Evolutionary conservation across 352 stramenopile species (phyloP).

Genomic region (Phytophthora ohioensis): DNA sequence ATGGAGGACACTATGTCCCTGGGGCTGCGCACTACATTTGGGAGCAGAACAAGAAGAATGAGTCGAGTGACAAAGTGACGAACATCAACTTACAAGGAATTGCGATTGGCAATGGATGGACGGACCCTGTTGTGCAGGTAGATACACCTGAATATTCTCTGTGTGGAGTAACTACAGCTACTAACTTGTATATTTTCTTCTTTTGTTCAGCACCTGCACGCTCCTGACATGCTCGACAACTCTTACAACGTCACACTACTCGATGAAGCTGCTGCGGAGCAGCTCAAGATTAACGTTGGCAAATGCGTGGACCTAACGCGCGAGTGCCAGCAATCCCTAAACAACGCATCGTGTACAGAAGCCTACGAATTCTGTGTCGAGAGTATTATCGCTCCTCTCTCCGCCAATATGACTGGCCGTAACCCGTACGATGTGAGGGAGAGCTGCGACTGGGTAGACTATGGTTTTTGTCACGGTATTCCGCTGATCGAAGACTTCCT

Average conservation of each 20-base stretch:
- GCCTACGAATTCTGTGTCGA: constrained; percentile 41
- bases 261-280: constrained; percentile 28
- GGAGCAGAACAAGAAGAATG: constrained; percentile 37
- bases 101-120: constrained; percentile 31
- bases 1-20: neutral
- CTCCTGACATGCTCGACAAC: constrained; percentile 56
- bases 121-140: constrained; percentile 48
- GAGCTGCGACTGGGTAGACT: constrained; percentile 45
- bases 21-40: constrained; percentile 53
- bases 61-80: neutral
- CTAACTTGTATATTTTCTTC: neutral
- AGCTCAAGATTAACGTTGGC: constrained; percentile 39
- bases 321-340: constrained; percentile 36
- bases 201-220: constrained; percentile 26
- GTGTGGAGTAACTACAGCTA: neutral
- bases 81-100: constrained; percentile 1
- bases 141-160: neutral
- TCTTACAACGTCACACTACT: constrained; percentile 66
- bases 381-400: constrained; percentile 44
- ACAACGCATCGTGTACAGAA: constrained; percentile 37
- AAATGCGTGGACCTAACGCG: constrained; percentile 31
- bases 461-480: constrained; percentile 49
- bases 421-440: constrained; percentile 69
- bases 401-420: constrained; percentile 21
- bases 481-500: constrained; percentile 53